These are phyloP conservation scores for Annulohypoxylon bovei DNA, from an alignment of 495 filamentous ascomycete genomes.

Conservation along the genomic window DNA sequence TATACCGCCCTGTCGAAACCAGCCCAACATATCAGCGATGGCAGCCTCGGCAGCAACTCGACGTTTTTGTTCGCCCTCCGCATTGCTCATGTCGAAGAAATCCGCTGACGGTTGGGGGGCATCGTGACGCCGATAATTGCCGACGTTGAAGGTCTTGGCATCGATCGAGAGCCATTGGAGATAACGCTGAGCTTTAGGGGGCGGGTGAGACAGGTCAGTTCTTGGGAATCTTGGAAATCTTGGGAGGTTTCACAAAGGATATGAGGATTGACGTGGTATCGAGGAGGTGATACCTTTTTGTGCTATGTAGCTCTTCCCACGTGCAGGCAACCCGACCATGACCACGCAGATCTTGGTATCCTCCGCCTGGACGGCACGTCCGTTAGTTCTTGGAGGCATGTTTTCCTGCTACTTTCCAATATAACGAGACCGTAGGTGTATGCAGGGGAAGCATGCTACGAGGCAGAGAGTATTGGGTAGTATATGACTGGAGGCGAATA, in stretches of 20 bases:
- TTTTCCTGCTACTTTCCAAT: conserved; percentile 40
- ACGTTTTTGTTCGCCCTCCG: conserved; percentile 88
- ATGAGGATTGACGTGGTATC: not conserved
- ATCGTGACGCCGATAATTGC: conserved; percentile 86
- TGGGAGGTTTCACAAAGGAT: not conserved
- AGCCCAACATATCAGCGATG: conserved; percentile 87
- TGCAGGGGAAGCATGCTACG: conserved; percentile 32
- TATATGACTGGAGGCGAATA: not conserved
- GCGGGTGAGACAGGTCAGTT: conserved; percentile 31
- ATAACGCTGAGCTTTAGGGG: conserved; percentile 82
- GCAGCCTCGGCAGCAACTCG: conserved; percentile 89
- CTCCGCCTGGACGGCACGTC: conserved; percentile 76
- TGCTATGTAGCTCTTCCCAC: conserved; percentile 96
- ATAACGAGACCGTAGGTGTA: conserved; percentile 6
- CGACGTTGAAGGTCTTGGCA: conserved; percentile 95
- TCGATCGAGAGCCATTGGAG: conserved; percentile 94
- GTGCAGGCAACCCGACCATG: conserved; percentile 95
- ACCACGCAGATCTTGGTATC: conserved; percentile 97
- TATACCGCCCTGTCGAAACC: conserved; percentile 81
- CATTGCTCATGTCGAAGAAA: conserved; percentile 91
- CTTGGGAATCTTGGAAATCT: not conserved
- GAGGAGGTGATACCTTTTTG: conserved; percentile 78
- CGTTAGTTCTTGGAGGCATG: conserved; percentile 60
- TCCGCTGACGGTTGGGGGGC: conserved; percentile 87
- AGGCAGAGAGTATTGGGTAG: conserved; percentile 13